Base-by-base conservation (phyloP, 2,329 filamentous ascomycete species). In the Sordariomycetes sp. region DNA sequence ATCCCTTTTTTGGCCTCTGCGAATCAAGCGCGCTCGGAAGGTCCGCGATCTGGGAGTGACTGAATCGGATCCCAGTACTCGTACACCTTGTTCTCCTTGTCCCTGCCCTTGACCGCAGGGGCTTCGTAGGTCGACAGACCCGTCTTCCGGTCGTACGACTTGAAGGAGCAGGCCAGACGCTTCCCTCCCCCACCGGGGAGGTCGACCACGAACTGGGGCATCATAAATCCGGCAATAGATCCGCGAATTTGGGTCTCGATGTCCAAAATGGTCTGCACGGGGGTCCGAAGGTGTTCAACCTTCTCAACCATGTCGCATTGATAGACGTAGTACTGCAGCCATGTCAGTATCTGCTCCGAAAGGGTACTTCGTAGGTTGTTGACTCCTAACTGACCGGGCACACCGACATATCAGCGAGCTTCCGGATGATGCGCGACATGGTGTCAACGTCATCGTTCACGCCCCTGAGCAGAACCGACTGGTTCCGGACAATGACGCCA, bases 101-200 rank as follows among this genome's bases (percentile, higher is more conserved):
- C 69, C 2, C 62, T 64, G 0, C 74, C 74, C 3, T 68, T 74
- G 2, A 84, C 69, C 1, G 78, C 76, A 1, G 82, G 81, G 5
- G 82, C 80, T 24, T 67, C 70, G 65, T 79, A 85, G 0, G 66
- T 76, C 12, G 80, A 81, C 24, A 80, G 65, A 0, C 82, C 82
- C 2, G 73, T 77, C 8, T 65, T 59, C 35, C 70, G 70, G 64
- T 84, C 74, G 62, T 85, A 85, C 1, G 68, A 73, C 57, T 77
- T 70, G 61, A 71, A 75, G 13, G 75, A 77, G 50, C 74, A 74
- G 1, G 79, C 80, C 12, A 81, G 73, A 51, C 82, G 76, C 69
- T 86, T 85, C 2, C 82, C 82, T 1, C 82, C 82, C 1, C 82
- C 81, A 1, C 76, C 80, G 0, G 82, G 82, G 5, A 86, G 74